A percentile compares a stretch with the other conserved stretches of the same genome.
phyloP scores from a whole-genome alignment of 768 basidiomycete genomes.

The Amylocystis lapponica region DNA sequence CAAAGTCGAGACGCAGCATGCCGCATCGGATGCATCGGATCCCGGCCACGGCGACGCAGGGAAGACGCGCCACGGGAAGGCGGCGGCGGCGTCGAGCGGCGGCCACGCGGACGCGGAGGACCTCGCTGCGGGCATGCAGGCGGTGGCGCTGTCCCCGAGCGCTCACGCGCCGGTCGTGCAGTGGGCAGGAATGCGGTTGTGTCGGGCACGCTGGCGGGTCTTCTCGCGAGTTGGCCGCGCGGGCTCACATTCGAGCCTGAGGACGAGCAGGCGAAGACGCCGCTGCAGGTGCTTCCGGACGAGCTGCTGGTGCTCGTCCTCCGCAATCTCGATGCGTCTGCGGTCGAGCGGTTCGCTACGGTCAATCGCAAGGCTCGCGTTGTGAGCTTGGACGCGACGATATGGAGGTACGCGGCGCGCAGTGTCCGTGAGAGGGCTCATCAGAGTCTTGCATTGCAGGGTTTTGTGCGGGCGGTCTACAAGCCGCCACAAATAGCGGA shows the following conservation, averaged over 20 bases:
- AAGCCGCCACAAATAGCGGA: slow-evolving; percentile 69
- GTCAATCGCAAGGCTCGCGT: slow-evolving; percentile 72
- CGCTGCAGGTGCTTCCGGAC: slow-evolving; percentile 60
- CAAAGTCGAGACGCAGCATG: slow-evolving; percentile 42
- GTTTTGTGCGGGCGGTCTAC: slow-evolving; percentile 59
- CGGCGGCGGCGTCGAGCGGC: too few relatives aligned
- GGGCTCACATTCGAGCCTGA: slow-evolving; percentile 60
- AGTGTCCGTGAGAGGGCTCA: too few relatives aligned
- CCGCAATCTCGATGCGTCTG: slow-evolving; percentile 54
- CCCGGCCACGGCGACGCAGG: neutral
- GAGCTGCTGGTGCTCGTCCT: slow-evolving; percentile 71
- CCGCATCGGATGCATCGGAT: neutral
- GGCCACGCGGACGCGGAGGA: slow-evolving; percentile 6
- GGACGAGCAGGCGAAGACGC: slow-evolving; percentile 52
- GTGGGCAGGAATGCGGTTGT: slow-evolving; percentile 19
- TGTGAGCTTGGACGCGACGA: slow-evolving; percentile 57
- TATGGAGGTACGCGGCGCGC: slow-evolving; percentile 72
- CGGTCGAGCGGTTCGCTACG: slow-evolving; percentile 72
- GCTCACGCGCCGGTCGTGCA: slow-evolving; percentile 6
- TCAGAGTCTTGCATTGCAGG: slow-evolving; percentile 30
- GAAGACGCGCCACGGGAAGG: slow-evolving; percentile 9
- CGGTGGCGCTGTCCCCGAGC: neutral
- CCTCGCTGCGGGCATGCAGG: slow-evolving; percentile 9
- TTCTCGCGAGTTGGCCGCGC: slow-evolving; percentile 45
- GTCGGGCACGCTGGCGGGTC: slow-evolving; percentile 38